These are phyloP conservation scores for Fusarium sororula DNA, from an alignment of 2,329 filamentous ascomycete species.

Conservation along the genomic window DNA sequence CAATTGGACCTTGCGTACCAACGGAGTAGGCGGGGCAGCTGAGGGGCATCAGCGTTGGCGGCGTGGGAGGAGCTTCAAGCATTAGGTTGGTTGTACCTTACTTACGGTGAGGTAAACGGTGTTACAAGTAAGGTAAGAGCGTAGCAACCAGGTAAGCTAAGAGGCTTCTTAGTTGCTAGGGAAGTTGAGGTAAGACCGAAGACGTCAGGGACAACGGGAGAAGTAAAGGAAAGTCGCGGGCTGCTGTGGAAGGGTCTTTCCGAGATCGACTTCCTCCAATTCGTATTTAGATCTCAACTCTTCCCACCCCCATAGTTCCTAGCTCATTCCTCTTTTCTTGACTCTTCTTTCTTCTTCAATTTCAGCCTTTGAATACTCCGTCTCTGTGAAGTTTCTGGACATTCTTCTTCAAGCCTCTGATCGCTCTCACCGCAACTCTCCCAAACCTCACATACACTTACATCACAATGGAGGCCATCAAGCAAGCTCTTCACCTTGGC, in stretches of 20 bases:
- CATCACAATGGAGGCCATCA: constrained; percentile 55
- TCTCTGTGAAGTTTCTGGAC: not conserved
- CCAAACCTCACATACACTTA: constrained; percentile 7
- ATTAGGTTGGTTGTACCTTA: constrained; percentile 1
- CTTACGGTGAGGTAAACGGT: constrained; percentile 27
- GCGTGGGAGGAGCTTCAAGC: constrained; percentile 39
- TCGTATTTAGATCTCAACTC: constrained; percentile 35
- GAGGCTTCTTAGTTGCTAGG: constrained; percentile 15
- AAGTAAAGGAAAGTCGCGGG: constrained; percentile 4
- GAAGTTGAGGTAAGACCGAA: constrained; percentile 4
- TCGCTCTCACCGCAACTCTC: constrained; percentile 28
- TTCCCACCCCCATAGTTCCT: constrained; percentile 24
- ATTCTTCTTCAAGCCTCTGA: constrained; percentile 8
- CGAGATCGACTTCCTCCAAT: constrained; percentile 25
- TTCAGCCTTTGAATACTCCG: constrained; percentile 5
- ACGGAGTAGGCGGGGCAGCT: constrained; percentile 41
- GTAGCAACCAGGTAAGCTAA: constrained; percentile 16
- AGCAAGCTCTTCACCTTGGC: constrained; percentile 53
- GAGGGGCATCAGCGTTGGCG: constrained; percentile 38
- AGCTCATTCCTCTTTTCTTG: constrained; percentile 25
- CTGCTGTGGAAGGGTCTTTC: constrained; percentile 24
- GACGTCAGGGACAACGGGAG: constrained; percentile 21
- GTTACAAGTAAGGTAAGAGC: constrained; percentile 20
- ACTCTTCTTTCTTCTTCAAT: constrained; percentile 8
- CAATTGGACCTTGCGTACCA: constrained; percentile 13